phyloP scores from a whole-genome alignment of 352 stramenopile genomes.

The Globisporangium spinosum region DNA sequence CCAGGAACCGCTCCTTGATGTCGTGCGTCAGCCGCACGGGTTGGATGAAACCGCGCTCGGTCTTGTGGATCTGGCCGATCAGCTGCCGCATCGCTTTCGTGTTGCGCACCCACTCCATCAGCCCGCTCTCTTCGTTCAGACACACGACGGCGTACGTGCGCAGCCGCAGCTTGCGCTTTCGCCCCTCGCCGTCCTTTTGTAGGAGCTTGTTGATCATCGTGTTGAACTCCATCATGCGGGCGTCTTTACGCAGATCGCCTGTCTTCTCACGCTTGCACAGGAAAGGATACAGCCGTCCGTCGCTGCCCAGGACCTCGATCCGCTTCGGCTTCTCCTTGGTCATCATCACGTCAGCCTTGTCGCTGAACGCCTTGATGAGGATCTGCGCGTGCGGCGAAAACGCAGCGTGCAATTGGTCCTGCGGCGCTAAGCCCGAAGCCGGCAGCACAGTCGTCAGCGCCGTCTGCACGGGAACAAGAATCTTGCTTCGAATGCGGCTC shows the following conservation, averaged over 20 bases:
- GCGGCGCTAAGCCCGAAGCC: slow-evolving; percentile 52
- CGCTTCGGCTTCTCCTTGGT: slow-evolving; percentile 99
- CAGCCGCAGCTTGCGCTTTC: slow-evolving; percentile 91
- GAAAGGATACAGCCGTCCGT: slow-evolving; percentile 85
- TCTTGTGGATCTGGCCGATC: slow-evolving; percentile 86
- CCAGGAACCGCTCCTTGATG: slow-evolving; percentile 85
- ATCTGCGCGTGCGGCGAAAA: slow-evolving; percentile 71
- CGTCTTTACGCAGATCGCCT: slow-evolving; percentile 99
- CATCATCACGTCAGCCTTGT: slow-evolving; percentile 94
- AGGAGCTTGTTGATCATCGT: slow-evolving; percentile 99
- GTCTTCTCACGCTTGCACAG: slow-evolving; percentile 97
- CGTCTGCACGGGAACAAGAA: slow-evolving; percentile 80
- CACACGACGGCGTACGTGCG: slow-evolving; percentile 99
- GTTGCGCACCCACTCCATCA: slow-evolving; percentile 99
- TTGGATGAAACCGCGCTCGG: slow-evolving; percentile 80
- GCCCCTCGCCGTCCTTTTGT: slow-evolving; percentile 82
- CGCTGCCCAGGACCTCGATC: slow-evolving; percentile 85
- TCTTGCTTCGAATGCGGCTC: slow-evolving; percentile 58
- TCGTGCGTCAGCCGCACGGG: slow-evolving; percentile 72
- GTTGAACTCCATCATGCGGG: slow-evolving; percentile 99
- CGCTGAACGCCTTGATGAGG: slow-evolving; percentile 86
- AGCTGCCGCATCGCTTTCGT: slow-evolving; percentile 93
- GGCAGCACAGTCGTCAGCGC: slow-evolving; percentile 73
- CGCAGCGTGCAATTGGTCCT: slow-evolving; percentile 45
- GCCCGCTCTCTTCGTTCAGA: slow-evolving; percentile 98